Conservation (phyloP, 106 monocot genomes). For the Apostasia shenzhenica region DNA sequence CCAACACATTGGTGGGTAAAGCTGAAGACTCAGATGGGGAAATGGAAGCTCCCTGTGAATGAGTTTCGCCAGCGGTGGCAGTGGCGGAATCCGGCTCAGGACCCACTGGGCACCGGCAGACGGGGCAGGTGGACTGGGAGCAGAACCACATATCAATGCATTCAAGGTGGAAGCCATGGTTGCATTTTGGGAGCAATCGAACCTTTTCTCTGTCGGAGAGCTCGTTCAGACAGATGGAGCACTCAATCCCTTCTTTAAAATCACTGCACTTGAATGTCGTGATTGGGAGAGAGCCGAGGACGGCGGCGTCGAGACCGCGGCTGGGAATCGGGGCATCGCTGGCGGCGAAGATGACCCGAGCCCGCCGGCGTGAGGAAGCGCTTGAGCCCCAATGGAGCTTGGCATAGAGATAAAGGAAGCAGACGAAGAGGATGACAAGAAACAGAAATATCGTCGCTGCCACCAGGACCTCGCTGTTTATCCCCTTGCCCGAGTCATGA, state of each 20-base stretch:
- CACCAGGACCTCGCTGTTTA: slow-evolving; percentile 23
- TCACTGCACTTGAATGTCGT: background rate
- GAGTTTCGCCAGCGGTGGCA: background rate
- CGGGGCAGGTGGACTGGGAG: slow-evolving; percentile 41
- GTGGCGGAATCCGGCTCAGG: background rate
- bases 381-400: slow-evolving; percentile 7
- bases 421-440: slow-evolving; percentile 19
- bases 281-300: slow-evolving; percentile 19
- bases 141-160: slow-evolving; percentile 56
- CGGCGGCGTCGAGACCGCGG: slow-evolving; percentile 13
- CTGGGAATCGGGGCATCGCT: background rate
- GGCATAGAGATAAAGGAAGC: slow-evolving; percentile 29
- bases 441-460: slow-evolving; percentile 26
- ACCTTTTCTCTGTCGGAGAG: slow-evolving; percentile 17
- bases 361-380: background rate
- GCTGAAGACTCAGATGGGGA: background rate
- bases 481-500: background rate
- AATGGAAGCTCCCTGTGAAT: background rate
- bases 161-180: slow-evolving; percentile 36
- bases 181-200: slow-evolving; percentile 44
- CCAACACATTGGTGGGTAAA: slow-evolving; percentile 6
- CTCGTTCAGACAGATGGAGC: slow-evolving; percentile 26
- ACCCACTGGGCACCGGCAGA: slow-evolving; percentile 25
- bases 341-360: background rate
- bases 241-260: slow-evolving; percentile 16